Percentiles rank a stretch among this genome's conserved stretches.
These are phyloP conservation scores for Naganishia sp. DNA, from an alignment of 1,284 basidiomycete genomes.

Conservation along the genomic window DNA sequence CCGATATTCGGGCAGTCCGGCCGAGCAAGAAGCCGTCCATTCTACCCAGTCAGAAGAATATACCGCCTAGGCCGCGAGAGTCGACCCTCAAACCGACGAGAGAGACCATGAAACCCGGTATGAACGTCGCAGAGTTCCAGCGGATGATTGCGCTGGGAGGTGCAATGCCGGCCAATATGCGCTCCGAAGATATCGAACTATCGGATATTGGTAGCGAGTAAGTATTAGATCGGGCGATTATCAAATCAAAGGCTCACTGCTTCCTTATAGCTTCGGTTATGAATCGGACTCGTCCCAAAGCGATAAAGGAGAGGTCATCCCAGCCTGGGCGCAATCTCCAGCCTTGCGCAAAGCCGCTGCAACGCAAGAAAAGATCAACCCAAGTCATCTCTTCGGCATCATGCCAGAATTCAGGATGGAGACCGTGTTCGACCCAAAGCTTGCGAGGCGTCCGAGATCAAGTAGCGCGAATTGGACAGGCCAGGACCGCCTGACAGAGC, in stretches of 20 bases:
- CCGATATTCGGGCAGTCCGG: slow-evolving; percentile 20
- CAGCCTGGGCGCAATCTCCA: slow-evolving; percentile 86
- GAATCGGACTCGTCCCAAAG: slow-evolving; percentile 81
- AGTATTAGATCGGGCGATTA: slow-evolving; percentile 34
- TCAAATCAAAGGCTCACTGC: background rate
- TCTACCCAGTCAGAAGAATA: slow-evolving; percentile 12
- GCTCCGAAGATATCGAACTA: slow-evolving; percentile 77
- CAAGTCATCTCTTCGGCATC: slow-evolving; percentile 86
- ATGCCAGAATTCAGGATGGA: slow-evolving; percentile 80
- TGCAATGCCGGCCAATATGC: slow-evolving; percentile 55
- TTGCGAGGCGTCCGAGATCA: slow-evolving; percentile 67
- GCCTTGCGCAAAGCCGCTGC: slow-evolving; percentile 74
- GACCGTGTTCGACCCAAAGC: slow-evolving; percentile 64
- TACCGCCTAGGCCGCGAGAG: slow-evolving; percentile 2
- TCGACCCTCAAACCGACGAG: slow-evolving; percentile 26
- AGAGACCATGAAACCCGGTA: slow-evolving; percentile 27
- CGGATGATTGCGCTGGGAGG: slow-evolving; percentile 34
- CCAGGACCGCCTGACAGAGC: slow-evolving; percentile 73
- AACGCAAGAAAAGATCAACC: slow-evolving; percentile 78
- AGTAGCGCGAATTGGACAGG: slow-evolving; percentile 93
- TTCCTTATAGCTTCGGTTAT: slow-evolving; percentile 57
- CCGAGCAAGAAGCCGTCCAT: slow-evolving; percentile 23
- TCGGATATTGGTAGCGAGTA: slow-evolving; percentile 88
- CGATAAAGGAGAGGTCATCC: slow-evolving; percentile 71
- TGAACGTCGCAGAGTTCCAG: slow-evolving; percentile 27